Conservation (phyloP, 1,284 basidiomycete species). For the Ceratobasidium papillatum region DNA sequence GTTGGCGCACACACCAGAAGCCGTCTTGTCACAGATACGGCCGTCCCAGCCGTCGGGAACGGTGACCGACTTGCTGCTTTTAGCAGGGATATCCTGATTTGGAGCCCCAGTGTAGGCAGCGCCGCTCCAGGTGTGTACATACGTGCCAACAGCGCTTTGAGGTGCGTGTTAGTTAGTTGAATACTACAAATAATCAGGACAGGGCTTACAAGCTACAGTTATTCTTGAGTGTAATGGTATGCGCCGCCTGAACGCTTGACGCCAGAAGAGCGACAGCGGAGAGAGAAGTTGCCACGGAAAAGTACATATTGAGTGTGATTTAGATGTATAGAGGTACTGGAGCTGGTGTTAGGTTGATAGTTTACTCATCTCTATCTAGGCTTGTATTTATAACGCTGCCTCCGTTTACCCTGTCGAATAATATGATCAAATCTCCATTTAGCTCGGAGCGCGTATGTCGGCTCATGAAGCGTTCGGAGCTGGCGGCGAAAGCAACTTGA, state of each 20-base stretch:
- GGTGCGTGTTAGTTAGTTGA: neutral
- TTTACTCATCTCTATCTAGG: neutral
- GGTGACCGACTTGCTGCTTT: conserved; percentile 17
- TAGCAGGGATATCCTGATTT: neutral
- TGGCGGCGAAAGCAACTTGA: neutral
- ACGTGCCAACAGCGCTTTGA: neutral
- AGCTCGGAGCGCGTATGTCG: neutral
- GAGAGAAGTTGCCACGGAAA: neutral
- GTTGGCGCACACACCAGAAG: conserved; percentile 36
- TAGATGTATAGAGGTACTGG: neutral
- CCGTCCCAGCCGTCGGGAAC: conserved; percentile 41
- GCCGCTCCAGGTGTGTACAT: conserved; percentile 33
- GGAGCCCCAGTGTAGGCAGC: conserved; percentile 21
- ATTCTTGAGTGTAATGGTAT: conserved; percentile 23
- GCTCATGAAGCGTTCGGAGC: neutral
- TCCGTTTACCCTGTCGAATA: neutral
- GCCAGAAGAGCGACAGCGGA: conserved; percentile 17
- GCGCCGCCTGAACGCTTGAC: conserved; percentile 15
- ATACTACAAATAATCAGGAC: neutral
- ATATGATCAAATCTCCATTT: neutral
- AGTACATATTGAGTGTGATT: conserved; percentile 6
- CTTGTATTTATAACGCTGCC: neutral
- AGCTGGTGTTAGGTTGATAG: neutral
- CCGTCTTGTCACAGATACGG: conserved; percentile 40
- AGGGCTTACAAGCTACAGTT: conserved; percentile 24